These are phyloP conservation scores for Phaseolus lunatus DNA, from an alignment of 306 rosid genomes.

Conservation along the genomic window DNA sequence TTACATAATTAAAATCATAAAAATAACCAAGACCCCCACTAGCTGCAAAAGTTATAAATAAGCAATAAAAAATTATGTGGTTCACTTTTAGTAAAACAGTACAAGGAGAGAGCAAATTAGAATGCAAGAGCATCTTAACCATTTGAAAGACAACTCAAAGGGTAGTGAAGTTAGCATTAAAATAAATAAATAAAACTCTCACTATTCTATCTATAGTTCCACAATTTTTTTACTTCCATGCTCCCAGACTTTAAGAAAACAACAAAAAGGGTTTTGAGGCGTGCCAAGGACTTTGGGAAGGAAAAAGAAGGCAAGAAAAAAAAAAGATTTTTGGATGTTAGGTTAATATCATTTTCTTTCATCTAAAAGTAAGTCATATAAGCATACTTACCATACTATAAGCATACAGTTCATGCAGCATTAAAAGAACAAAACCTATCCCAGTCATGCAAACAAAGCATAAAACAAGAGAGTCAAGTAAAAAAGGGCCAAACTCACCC, in stretches of 20 bases:
- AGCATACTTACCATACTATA: background rate
- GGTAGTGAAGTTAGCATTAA: background rate
- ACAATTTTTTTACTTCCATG: background rate
- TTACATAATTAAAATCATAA: background rate
- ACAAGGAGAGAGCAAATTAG: background rate
- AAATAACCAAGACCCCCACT: background rate
- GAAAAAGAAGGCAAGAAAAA: background rate
- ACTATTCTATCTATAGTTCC: background rate
- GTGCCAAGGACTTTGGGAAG: background rate
- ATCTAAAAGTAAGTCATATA: background rate
- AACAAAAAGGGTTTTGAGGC: background rate
- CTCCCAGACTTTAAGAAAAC: background rate
- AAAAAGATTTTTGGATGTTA: background rate
- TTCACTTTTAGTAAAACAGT: background rate
- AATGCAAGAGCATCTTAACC: slow-evolving; percentile 1
- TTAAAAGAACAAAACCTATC: background rate
- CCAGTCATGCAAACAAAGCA: background rate
- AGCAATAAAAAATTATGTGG: background rate
- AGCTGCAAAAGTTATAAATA: background rate
- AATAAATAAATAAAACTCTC: background rate
- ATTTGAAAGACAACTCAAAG: background rate
- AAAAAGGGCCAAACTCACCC: slow-evolving; percentile 62
- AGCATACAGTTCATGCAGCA: background rate
- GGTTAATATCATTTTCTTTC: background rate
- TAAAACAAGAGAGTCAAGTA: background rate